Evolutionary conservation across 164 flowering plant species (phyloP).

Genomic region (Aristolochia fimbriata): DNA sequence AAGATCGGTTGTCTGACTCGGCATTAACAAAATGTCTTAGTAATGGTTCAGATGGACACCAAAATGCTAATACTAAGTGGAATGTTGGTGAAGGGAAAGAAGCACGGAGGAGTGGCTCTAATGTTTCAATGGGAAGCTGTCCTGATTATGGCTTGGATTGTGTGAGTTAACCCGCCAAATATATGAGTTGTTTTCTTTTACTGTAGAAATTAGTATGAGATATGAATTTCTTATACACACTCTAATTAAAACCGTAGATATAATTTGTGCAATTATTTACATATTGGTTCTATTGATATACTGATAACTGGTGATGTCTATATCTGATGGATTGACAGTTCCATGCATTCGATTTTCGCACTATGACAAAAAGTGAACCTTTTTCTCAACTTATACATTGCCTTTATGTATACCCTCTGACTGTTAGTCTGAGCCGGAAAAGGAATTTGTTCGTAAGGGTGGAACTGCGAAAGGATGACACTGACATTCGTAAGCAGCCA

Average conservation of each 20-base stretch:
- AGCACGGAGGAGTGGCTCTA: slow-evolving; percentile 36
- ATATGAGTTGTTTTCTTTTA: neutral
- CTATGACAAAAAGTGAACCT: slow-evolving; percentile 83
- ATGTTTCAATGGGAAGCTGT: slow-evolving; percentile 24
- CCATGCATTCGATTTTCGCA: slow-evolving; percentile 91
- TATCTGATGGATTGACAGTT: slow-evolving; percentile 42
- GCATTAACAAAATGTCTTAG: slow-evolving; percentile 36
- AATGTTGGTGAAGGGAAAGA: slow-evolving; percentile 39
- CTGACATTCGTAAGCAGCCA: slow-evolving; percentile 74
- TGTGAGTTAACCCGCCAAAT: slow-evolving; percentile 35
- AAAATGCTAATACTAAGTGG: slow-evolving; percentile 33
- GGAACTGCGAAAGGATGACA: slow-evolving; percentile 87
- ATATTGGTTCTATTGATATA: neutral
- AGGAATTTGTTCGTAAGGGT: slow-evolving; percentile 81
- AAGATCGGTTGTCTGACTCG: slow-evolving; percentile 36
- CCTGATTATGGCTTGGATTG: slow-evolving; percentile 35
- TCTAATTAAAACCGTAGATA: neutral
- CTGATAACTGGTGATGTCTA: neutral
- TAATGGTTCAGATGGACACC: slow-evolving; percentile 52
- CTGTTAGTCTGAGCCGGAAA: slow-evolving; percentile 81
- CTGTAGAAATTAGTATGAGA: neutral
- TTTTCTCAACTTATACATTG: slow-evolving; percentile 90
- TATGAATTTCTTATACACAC: too few species aligned
- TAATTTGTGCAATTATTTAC: neutral
- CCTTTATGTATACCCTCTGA: slow-evolving; percentile 83